Evolutionary conservation across 768 basidiomycete genomes (phyloP).

Genomic region (Agrocybe praecox): DNA sequence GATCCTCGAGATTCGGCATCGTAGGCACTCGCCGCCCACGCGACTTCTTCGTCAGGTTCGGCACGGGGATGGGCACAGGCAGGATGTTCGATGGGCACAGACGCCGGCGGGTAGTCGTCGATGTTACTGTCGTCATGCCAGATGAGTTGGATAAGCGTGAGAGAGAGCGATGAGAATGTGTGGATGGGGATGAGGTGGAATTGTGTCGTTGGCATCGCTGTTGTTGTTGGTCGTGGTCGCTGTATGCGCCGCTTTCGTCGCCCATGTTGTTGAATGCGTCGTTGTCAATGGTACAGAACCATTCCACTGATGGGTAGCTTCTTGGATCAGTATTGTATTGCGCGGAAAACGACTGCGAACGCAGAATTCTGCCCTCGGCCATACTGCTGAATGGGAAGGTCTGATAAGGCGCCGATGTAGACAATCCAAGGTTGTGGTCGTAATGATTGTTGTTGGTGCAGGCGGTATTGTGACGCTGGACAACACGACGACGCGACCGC

Average conservation of each 20-base stretch:
- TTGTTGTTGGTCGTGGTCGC: no score
- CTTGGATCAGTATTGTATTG: constrained; percentile 25
- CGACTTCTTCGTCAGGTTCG: constrained; percentile 71
- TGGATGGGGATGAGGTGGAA: constrained; percentile 13
- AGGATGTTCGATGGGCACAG: constrained; percentile 23
- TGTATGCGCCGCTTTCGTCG: constrained; percentile 5
- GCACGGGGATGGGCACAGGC: constrained; percentile 63
- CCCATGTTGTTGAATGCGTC: constrained; percentile 9
- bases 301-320: constrained; percentile 3
- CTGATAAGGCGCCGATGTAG: constrained; percentile 5
- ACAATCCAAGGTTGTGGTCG: no score
- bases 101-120: constrained; percentile 15
- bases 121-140: constrained; percentile 10
- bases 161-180: constrained; percentile 6
- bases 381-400: constrained; percentile 10
- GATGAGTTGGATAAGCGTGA: constrained; percentile 11
- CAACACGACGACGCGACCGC: constrained; percentile 8
- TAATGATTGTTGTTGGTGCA: constrained; percentile 5
- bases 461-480: constrained; percentile 14
- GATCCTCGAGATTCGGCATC: constrained; percentile 38
- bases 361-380: constrained; percentile 24
- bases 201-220: constrained; percentile 1
- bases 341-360: constrained; percentile 23
- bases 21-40: constrained; percentile 70
- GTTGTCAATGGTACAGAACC: background rate